Evolutionary conservation across 2,329 filamentous ascomycete species (phyloP), one percentile per base, ranked within the genome.

Genomic region (Fusarium temperatum): DNA sequence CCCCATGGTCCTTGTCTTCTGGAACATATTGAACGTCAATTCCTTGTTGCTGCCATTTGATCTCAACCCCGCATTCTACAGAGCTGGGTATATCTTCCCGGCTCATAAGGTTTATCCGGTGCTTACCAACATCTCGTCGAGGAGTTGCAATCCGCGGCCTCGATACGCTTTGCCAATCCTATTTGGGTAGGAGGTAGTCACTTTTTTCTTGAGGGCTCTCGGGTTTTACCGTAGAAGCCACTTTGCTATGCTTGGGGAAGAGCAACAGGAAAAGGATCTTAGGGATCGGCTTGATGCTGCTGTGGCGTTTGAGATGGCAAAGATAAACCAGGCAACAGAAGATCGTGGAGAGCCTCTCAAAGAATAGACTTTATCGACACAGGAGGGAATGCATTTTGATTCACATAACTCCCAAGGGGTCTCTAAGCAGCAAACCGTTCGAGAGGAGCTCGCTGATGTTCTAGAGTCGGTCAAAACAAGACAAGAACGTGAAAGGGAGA

Each of bases 1-100:
- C 22, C 72, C 74, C 6, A 76, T 77, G 72, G 70, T 66, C 14
- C 70, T 76, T 15, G 47, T 77, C 35, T 42, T 39, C 17, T 77
- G 75, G 73, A 60, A 71, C 13, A 67, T 70, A 24, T 45, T 76
- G 18, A 77, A 76, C 24, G 47, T 74, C 38, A 76, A 68, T 12
- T 35, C 39, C 7, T 32, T 41, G 15, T 30, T 56, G 14, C n/a
- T 56, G 28, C 39, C 53, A 10, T 35, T 56, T n/a, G 39, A 56
- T 32, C 38, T 44, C 5, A 56, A 41, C 28, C 53, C 53, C 9
- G 53, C 38, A 18, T 42, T 56, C 22, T 56, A 56, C 24, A 28
- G 28, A 28, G n/a, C 26, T 41, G 28, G 53, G 14, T 56, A 56
- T 42, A 26, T 56, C 30, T 42, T 44, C 17, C 53, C 53, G 5